A percentile compares a stretch with the other conserved stretches of the same genome.
Conservation (phyloP, 441 rosid genomes). For the Euphorbia celastroides region DNA sequence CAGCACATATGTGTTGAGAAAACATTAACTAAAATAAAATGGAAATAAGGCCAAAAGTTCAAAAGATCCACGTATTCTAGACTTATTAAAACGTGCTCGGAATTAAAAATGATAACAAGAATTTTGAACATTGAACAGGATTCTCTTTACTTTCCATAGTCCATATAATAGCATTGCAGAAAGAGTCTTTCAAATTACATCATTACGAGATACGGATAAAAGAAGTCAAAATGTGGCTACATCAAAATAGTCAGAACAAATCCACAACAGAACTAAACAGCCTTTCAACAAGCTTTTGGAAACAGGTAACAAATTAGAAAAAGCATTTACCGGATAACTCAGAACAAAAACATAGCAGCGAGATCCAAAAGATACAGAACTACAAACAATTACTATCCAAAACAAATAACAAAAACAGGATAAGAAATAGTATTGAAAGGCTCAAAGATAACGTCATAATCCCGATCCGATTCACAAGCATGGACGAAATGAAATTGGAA, state of each 20-base stretch:
- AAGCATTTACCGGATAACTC: background rate
- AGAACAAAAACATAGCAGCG: no score
- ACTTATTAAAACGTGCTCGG: background rate
- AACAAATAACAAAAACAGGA: background rate
- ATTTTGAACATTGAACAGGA: background rate
- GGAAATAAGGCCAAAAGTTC: background rate
- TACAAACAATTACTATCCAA: background rate
- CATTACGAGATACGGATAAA: background rate
- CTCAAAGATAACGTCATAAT: background rate
- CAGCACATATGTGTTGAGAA: background rate
- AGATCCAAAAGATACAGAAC: background rate
- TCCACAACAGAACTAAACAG: background rate
- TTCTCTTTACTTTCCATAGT: background rate
- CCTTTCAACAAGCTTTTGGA: background rate
- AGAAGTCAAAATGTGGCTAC: background rate
- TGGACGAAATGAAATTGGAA: background rate
- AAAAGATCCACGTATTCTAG: background rate
- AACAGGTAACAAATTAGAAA: background rate
- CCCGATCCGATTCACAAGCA: background rate
- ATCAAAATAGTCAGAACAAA: background rate
- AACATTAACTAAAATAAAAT: background rate
- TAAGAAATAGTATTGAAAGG: background rate
- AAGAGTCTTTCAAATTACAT: background rate
- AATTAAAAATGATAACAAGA: background rate
- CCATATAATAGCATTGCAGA: background rate